These are phyloP conservation scores for Mucor sp. DNA, from an alignment of 371 early-diverging fungal species.

Conservation along the genomic window DNA sequence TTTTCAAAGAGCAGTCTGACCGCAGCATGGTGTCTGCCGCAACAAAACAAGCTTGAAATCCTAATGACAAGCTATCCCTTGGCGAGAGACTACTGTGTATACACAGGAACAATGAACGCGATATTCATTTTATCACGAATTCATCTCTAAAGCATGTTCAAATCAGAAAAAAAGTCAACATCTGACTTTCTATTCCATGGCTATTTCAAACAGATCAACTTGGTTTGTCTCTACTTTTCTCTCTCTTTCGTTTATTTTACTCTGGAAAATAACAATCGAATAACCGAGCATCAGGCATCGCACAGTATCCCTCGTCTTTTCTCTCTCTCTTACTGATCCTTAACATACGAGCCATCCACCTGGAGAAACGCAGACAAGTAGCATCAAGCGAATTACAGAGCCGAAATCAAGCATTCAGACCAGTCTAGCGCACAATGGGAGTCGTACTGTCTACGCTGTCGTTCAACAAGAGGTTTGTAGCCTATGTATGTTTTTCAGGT, in stretches of 20 bases:
- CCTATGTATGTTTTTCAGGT: no score
- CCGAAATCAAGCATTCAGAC: not conserved
- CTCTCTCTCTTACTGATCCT: not conserved
- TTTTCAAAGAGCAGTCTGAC: no score
- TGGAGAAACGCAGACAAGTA: not conserved
- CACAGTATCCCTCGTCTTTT: not conserved
- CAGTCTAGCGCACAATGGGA: not conserved
- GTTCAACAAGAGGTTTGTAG: not conserved
- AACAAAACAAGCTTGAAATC: no score
- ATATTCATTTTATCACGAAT: not conserved
- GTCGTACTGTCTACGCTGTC: not conserved
- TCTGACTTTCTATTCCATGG: not conserved
- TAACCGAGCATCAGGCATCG: not conserved
- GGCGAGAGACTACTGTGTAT: no score
- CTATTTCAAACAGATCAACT: not conserved
- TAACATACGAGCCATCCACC: not conserved
- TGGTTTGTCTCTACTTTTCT: not conserved
- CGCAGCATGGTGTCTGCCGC: no score
- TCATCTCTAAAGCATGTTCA: not conserved
- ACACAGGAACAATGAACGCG: not conserved
- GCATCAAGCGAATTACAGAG: not conserved
- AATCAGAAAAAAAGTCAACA: conserved; percentile 2
- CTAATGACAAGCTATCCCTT: no score
- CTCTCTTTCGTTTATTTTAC: not conserved
- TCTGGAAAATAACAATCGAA: not conserved